Conservation (phyloP, 805 yeast genomes). For the Ogataea siamensis region DNA sequence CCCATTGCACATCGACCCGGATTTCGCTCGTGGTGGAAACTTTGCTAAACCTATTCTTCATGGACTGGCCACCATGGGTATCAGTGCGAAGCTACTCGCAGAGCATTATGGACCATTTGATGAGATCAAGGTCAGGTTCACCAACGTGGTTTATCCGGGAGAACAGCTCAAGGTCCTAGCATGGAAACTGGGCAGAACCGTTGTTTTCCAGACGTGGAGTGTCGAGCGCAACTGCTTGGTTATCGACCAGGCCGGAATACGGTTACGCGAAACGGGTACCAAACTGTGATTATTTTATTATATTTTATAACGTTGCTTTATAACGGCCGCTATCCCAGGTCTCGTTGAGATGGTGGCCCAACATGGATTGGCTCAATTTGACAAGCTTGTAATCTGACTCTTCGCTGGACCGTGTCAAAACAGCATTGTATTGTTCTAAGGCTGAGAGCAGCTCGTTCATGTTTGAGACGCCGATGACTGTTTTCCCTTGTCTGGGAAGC, state of each 20-base stretch:
- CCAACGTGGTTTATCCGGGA: slow-evolving; percentile 93
- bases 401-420: slow-evolving; percentile 37
- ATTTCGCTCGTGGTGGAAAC: slow-evolving; percentile 81
- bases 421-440: slow-evolving; percentile 51
- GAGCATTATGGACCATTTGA: slow-evolving; percentile 79
- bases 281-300: slow-evolving; percentile 22
- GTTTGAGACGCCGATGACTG: slow-evolving; percentile 77
- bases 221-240: slow-evolving; percentile 77
- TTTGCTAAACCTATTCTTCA: slow-evolving; percentile 87
- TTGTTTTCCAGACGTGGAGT: slow-evolving; percentile 78
- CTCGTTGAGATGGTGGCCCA: slow-evolving; percentile 59
- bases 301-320: slow-evolving; percentile 8
- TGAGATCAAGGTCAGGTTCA: slow-evolving; percentile 87
- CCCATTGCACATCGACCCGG: slow-evolving; percentile 94
- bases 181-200: slow-evolving; percentile 75
- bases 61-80: slow-evolving; percentile 87
- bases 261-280: slow-evolving; percentile 36
- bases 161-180: slow-evolving; percentile 78
- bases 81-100: slow-evolving; percentile 68
- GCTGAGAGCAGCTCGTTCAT: slow-evolving; percentile 65
- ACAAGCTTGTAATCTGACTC: slow-evolving; percentile 44
- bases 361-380: slow-evolving; percentile 39
- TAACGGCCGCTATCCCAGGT: slow-evolving; percentile 50
- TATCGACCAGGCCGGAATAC: slow-evolving; percentile 84
- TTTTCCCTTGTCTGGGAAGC: slow-evolving; percentile 49